Evolutionary conservation across 2,329 filamentous ascomycete species (phyloP), one percentile per base, ranked within the genome.

Genomic region (Aspergillus calidoustus): DNA sequence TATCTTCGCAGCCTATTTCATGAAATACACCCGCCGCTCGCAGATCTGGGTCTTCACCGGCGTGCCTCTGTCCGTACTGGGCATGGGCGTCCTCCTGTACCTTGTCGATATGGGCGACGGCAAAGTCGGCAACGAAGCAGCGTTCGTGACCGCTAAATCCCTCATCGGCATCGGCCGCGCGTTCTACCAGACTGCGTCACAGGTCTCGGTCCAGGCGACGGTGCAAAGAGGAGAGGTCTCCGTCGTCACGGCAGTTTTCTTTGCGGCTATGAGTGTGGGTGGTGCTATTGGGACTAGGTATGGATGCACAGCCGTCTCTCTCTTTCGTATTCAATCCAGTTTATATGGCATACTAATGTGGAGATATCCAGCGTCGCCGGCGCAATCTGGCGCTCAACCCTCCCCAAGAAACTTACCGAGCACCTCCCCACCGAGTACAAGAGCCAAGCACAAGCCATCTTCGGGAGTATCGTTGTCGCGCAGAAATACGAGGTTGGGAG

Each of bases 11-110:
- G 76, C 72, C 0, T 30, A 77, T 8, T 61, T 70, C 41, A 78
- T 80, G 69, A 77, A 76, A 48, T 80, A 73, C 60, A 72, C 74
- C 5, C 76, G 73, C 51, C 70, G 70, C 3, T 72, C 76, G 0
- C 73, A 79, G 51, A 69, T 75, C 13, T 79, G 72, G 57, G 68
- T 71, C 9, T 46, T 75, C 15, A 56, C 58, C 17, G 74, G 73
- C 13, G 74, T 76, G 7, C 74, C 76, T 0, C 64, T 79, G 0
- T 71, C 72, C 22, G 68, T 79, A 1, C 71, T 79, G 0, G 77
- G 74, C 1, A 74, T 77, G 59, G 77, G 76, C 0, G 61, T 71
- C 17, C 57, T 69, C 11, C 66, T 72, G 0, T 68, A 72, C 53
- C 63, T 72, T 0, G 65, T 70, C 1, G 66, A 72, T 47, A 69